Evolutionary conservation across 768 basidiomycete genomes (phyloP).

Genomic region (Mycena indigotica): DNA sequence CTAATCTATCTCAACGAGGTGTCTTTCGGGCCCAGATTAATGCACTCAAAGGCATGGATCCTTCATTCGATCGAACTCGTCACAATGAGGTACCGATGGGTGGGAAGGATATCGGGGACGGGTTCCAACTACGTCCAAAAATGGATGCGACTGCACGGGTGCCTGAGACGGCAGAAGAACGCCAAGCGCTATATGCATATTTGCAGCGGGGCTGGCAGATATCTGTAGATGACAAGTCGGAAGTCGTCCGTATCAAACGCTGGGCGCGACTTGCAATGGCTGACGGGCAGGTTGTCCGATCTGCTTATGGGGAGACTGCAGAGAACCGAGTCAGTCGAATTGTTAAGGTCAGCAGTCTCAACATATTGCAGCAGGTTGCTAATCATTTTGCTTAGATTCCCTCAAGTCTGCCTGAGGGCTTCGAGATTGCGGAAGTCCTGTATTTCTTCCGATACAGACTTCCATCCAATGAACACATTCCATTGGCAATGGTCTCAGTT

Average conservation of each 20-base stretch:
- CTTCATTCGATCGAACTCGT: conserved; percentile 15
- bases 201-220: neutral
- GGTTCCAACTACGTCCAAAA: conserved; percentile 16
- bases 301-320: conserved; percentile 19
- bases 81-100: conserved; percentile 8
- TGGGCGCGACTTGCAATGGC: conserved; percentile 27
- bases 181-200: neutral
- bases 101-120: conserved; percentile 14
- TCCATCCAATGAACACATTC: neutral
- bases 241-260: neutral
- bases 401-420: neutral
- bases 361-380: neutral
- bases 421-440: neutral
- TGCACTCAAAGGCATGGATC: conserved; percentile 11
- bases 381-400: neutral
- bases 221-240: neutral
- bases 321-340: conserved; percentile 12
- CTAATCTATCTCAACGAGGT: conserved; percentile 27
- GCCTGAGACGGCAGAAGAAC: conserved; percentile 15
- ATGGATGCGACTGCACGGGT: too few relatives aligned
- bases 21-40: conserved; percentile 18
- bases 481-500: conserved; percentile 24
- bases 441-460: neutral
- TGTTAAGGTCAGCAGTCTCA: conserved; percentile 21
- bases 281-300: conserved; percentile 26